These are phyloP conservation scores for Fusarium abutilonis DNA, from an alignment of 2,329 filamentous ascomycete genomes.

Conservation along the genomic window DNA sequence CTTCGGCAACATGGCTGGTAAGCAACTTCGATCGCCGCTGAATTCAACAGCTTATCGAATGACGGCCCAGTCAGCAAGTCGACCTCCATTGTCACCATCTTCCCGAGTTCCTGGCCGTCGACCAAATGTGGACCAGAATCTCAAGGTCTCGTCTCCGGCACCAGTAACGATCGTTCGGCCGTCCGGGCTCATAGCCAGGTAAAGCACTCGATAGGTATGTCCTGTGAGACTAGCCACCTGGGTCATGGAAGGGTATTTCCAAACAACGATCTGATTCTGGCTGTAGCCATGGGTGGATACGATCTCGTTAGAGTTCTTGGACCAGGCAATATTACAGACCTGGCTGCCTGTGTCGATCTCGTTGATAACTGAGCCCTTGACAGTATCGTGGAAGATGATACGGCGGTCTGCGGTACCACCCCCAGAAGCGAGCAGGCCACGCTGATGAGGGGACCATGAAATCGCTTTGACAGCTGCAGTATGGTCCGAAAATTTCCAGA, in stretches of 20 bases:
- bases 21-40: background rate
- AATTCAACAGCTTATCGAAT: slow-evolving; percentile 66
- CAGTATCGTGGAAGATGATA: slow-evolving; percentile 98
- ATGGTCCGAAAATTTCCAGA: slow-evolving; percentile 95
- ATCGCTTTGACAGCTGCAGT: slow-evolving; percentile 97
- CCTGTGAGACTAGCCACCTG: slow-evolving; percentile 95
- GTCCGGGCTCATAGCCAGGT: slow-evolving; percentile 96
- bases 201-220: slow-evolving; percentile 95
- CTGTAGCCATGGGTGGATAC: slow-evolving; percentile 97
- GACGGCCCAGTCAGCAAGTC: slow-evolving; percentile 81
- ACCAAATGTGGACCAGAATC: slow-evolving; percentile 97
- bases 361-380: slow-evolving; percentile 80
- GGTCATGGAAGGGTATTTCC: slow-evolving; percentile 99
- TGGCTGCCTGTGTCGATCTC: slow-evolving; percentile 97
- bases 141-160: slow-evolving; percentile 92
- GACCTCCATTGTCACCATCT: slow-evolving; percentile 70
- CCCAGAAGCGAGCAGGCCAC: slow-evolving; percentile 91
- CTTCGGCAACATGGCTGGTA: background rate
- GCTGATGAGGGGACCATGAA: slow-evolving; percentile 96
- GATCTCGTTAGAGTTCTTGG: slow-evolving; percentile 96
- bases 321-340: slow-evolving; percentile 98
- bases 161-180: slow-evolving; percentile 94
- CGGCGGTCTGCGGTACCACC: slow-evolving; percentile 94
- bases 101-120: slow-evolving; percentile 78
- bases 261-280: slow-evolving; percentile 98